A percentile compares a stretch with the other conserved stretches of the same genome.
Evolutionary conservation across 2,329 filamentous ascomycete species (phyloP).

Genomic region (Ophiocordyceps camponoti-floridani): DNA sequence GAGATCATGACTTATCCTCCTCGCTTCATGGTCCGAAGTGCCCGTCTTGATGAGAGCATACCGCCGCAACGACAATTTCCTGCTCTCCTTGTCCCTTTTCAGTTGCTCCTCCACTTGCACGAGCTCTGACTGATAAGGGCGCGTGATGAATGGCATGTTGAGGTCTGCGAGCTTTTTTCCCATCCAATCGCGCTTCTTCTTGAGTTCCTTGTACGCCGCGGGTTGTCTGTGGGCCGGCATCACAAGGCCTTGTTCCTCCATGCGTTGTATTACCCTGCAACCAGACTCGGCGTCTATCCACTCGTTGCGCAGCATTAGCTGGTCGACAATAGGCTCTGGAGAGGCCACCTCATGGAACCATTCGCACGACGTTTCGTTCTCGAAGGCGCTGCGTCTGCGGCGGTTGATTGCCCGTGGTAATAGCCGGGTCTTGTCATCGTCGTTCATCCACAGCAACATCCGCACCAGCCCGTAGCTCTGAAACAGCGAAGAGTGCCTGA

Average conservation of each 20-base stretch:
- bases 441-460: constrained; percentile 55
- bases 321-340: constrained; percentile 13
- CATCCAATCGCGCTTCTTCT: constrained; percentile 20
- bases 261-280: constrained; percentile 20
- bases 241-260: constrained; percentile 22
- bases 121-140: neutral
- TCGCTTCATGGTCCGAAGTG: too few relatives aligned
- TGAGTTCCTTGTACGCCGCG: constrained; percentile 8
- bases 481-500: constrained; percentile 41
- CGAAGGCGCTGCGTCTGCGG: constrained; percentile 37
- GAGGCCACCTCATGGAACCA: constrained; percentile 40
- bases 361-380: constrained; percentile 42
- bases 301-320: constrained; percentile 22
- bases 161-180: neutral
- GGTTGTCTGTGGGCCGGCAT: constrained; percentile 27
- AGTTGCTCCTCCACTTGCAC: constrained; percentile 10
- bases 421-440: constrained; percentile 37
- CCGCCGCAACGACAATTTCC: constrained; percentile 7
- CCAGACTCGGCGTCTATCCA: constrained; percentile 29
- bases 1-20: too few relatives aligned
- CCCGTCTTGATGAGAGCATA: constrained; percentile 5
- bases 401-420: constrained; percentile 40
- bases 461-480: constrained; percentile 65
- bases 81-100: constrained; percentile 5
- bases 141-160: too few relatives aligned